Evolutionary conservation across 805 yeast species (phyloP), one percentile per base, ranked within the genome.

Genomic region (Metschnikowia corniflorae): DNA sequence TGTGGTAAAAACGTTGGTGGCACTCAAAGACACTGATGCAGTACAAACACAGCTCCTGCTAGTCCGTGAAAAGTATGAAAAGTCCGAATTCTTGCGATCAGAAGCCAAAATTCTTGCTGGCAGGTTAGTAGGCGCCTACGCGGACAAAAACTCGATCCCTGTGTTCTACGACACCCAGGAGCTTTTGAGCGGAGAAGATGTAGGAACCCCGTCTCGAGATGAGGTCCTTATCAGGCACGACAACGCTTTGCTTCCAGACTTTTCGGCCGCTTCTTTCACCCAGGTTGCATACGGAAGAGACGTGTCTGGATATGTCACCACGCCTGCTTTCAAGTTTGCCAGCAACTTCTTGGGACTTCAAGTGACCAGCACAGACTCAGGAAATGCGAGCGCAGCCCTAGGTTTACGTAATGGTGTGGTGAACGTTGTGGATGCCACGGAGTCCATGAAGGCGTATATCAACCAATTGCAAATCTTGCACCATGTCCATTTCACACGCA

Each of bases 391-490:
- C 35, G 40, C 55, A 4, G 47, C 61, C 4, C 34, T 45, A 5
- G 73, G 73, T 0, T 23, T 37, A 8, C 24, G 29, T 6, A 16
- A 40, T 16, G 74, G 71, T 7, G 52, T 40, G 34, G 63, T 57
- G 10, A 44, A 54, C 8, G 39, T 66, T 12, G 32, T 47, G 7
- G 47, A 54, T 21, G 57, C 58, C 2, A 39, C 56, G 13, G 40
- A 43, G 9, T 44, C 50, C 15, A 48, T 55, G 44, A 61, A 55
- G 40, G 47, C 54, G 13, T 42, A 62, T 35, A 22, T 62, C 24
- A 62, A 66, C 47, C 70, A 68, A 47, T 53, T 65, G 34, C 76
- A 70, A 42, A 37, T 70, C 0, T 35, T 69, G 39, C 55, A 46
- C 39, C 58, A 42, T 37, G 45, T 50, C 21, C 70, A 49, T 49